A percentile compares a stretch with the other conserved stretches of the same genome.
These are phyloP conservation scores for Naganishia sp. DNA, from an alignment of 1,284 basidiomycete species.

Conservation along the genomic window DNA sequence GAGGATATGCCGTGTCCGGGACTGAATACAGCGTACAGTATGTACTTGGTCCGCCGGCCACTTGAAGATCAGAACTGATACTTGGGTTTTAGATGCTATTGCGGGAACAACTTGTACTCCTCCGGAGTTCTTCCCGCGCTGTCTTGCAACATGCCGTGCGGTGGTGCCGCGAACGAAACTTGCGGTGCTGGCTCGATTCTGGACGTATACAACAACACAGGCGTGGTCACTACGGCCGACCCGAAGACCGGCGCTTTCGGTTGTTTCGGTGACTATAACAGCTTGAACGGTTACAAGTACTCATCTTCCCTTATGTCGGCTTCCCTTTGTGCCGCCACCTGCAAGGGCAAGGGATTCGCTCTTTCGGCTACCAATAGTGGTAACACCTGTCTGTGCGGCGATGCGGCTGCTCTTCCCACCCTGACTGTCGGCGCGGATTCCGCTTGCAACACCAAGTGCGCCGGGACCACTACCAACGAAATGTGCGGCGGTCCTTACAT, in stretches of 20 bases:
- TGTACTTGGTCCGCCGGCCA: neutral
- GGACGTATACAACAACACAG: constrained; percentile 34
- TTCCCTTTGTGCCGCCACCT: constrained; percentile 14
- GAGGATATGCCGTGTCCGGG: constrained; percentile 35
- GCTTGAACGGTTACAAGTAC: constrained; percentile 35
- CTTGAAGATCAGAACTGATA: neutral
- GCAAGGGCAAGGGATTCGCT: constrained; percentile 23
- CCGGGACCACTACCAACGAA: constrained; percentile 37
- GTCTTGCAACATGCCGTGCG: constrained; percentile 21
- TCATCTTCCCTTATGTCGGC: constrained; percentile 23
- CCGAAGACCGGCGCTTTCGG: constrained; percentile 31
- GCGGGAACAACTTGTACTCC: constrained; percentile 26
- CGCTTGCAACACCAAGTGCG: constrained; percentile 36
- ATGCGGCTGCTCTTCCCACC: neutral
- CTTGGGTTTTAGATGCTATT: constrained; percentile 16
- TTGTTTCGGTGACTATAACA: constrained; percentile 35
- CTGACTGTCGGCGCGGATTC: constrained; percentile 21
- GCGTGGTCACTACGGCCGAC: constrained; percentile 19
- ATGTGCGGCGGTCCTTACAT: constrained; percentile 35
- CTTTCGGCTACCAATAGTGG: constrained; percentile 15
- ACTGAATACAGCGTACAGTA: constrained; percentile 29
- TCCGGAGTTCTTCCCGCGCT: constrained; percentile 16
- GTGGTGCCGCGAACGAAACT: constrained; percentile 21
- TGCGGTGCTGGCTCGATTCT: constrained; percentile 29
- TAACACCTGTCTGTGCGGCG: constrained; percentile 24